Evolutionary conservation across 1,284 basidiomycete species (phyloP).

Genomic region (Leccinum subrobustum): DNA sequence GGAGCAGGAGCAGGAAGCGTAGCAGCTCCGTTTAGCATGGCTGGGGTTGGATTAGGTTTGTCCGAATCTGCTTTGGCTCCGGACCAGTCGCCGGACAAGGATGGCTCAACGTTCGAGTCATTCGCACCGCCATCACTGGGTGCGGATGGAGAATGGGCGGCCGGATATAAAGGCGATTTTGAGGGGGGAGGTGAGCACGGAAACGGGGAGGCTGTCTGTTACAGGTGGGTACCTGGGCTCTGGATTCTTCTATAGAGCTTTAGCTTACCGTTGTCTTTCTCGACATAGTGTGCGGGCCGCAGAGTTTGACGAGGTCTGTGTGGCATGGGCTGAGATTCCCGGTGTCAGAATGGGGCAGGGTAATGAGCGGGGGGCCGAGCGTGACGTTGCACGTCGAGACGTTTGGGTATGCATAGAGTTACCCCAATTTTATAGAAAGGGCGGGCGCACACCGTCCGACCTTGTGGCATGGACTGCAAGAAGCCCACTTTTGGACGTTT

Average conservation of each 20-base stretch:
- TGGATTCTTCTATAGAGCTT: background rate
- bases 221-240: conserved; percentile 18
- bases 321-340: conserved; percentile 40
- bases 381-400: conserved; percentile 49
- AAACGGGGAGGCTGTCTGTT: conserved; percentile 29
- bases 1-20: background rate
- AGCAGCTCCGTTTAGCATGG: background rate
- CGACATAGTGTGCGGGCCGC: conserved; percentile 47
- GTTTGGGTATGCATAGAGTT: conserved; percentile 40
- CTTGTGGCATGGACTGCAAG: background rate
- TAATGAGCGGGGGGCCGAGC: conserved; percentile 44
- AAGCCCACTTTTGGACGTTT: background rate
- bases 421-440: background rate
- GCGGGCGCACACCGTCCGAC: background rate
- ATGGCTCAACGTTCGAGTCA: conserved; percentile 7
- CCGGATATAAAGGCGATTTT: conserved; percentile 24
- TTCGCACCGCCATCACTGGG: conserved; percentile 4
- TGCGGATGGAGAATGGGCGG: conserved; percentile 21
- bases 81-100: conserved; percentile 17
- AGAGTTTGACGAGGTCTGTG: conserved; percentile 39
- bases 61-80: conserved; percentile 2
- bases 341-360: conserved; percentile 33
- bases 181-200: conserved; percentile 20
- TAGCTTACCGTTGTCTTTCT: background rate
- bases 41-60: background rate